Base-by-base conservation (phyloP, 345 rosid species). In the Aethionema arabicum region DNA sequence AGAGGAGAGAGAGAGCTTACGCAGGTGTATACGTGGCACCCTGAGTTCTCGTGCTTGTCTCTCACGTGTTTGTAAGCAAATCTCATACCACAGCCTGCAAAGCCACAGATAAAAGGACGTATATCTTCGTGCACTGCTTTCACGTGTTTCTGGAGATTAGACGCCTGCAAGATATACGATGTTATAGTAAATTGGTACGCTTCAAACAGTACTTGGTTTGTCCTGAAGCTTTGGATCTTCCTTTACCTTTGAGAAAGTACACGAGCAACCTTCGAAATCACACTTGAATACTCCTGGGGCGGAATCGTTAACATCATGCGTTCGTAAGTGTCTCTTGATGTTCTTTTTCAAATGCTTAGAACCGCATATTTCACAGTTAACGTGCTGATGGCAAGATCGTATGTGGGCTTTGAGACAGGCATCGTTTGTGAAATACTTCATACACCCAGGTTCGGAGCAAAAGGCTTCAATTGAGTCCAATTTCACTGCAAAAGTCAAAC, bases 31-130 rank as follows among this genome's bases (percentile, higher is more conserved):
- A 76, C 8, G 54, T 89, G 96, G 56, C 69, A 32, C 1, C 77
- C 79, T 0, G 85, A 70, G 15, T 84, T 82, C 76, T 93, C 97
- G 16, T 84, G 97, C 4, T 81, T 79, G 67, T 80, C 84, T 61
- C 96, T 81, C 4, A 90, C 91, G 41, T 92, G 98, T 67, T 84
- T 89, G 79, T 74, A 92, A 4, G 88, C 70, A 63, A 90, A 90
- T 61, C 76, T 84, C 90, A 60, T 76, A 39, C 80, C 85, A 66
- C 98, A 92, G 11, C 77, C 81, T 8, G 78, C 54, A 61, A 81
- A 72, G 15, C 91, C 67, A 29, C 97, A 84, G 2, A 70, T 57
- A 73, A 77, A 92, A 4, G 85, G 83, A 21, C 66, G 75, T 36
- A 59, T 65, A 59, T 78, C 79, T 48, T 81, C 74, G 32, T 92